Conservation (phyloP, 768 basidiomycete genomes). For the Hypholoma sublateritium region DNA sequence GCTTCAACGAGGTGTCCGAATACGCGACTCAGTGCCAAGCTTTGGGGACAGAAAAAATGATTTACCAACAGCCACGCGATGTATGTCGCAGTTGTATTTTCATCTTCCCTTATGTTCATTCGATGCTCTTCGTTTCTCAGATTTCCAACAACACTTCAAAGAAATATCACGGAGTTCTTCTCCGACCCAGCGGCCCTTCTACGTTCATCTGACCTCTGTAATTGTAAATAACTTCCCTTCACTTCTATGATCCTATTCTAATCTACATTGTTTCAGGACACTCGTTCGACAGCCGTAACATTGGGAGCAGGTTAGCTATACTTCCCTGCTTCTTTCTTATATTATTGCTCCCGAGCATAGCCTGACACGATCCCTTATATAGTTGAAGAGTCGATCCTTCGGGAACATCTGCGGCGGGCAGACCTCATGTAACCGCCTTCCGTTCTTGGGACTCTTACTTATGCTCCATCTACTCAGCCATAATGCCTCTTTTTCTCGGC, state of each 20-base stretch:
- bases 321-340: constrained; percentile 6
- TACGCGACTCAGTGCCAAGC: constrained; percentile 70
- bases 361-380: constrained; percentile 5
- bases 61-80: constrained; percentile 64
- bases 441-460: constrained; percentile 11
- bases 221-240: constrained; percentile 49
- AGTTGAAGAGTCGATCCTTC: constrained; percentile 75
- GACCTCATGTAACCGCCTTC: constrained; percentile 53
- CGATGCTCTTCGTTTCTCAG: constrained; percentile 29
- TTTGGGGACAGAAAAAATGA: constrained; percentile 77
- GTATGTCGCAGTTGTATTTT: constrained; percentile 38
- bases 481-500: neutral
- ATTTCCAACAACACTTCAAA: constrained; percentile 80
- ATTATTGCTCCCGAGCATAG: neutral
- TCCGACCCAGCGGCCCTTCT: constrained; percentile 65
- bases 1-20: constrained; percentile 61
- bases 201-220: constrained; percentile 74
- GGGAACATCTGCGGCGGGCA: constrained; percentile 67
- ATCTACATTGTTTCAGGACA: constrained; percentile 50
- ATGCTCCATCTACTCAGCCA: neutral
- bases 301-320: constrained; percentile 53
- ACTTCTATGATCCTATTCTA: neutral
- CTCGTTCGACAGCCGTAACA: constrained; percentile 70
- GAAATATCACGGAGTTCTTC: constrained; percentile 67
- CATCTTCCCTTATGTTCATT: neutral